Evolutionary conservation across 371 early-diverging fungal species (phyloP).

Genomic region (Mortierella sp.): DNA sequence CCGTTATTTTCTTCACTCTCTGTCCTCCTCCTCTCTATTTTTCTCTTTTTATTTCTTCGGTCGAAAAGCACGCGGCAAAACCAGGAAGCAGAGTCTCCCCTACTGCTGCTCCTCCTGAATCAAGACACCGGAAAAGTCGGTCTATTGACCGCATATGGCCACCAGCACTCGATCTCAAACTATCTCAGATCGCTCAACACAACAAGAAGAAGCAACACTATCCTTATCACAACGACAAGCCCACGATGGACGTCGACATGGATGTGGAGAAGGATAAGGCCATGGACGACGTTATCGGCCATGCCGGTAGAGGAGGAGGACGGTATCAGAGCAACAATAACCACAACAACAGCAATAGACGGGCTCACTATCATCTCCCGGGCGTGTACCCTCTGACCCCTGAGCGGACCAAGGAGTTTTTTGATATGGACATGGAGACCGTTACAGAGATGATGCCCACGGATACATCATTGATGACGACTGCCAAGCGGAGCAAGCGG

Average conservation of each 20-base stretch:
- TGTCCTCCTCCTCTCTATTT: background rate
- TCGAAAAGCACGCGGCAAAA: background rate
- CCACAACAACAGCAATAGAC: background rate
- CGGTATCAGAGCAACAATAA: background rate
- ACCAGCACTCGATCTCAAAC: slow-evolving; percentile 1
- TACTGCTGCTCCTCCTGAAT: background rate
- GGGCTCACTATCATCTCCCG: background rate
- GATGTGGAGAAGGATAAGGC: background rate
- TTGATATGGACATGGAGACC: background rate
- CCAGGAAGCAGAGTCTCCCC: background rate
- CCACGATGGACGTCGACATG: background rate
- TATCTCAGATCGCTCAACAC: background rate
- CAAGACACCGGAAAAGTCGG: background rate
- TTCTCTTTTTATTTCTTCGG: no score
- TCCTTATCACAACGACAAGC: background rate
- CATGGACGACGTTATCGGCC: background rate
- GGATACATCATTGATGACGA: background rate
- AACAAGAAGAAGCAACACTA: no score
- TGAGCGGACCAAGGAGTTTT: slow-evolving; percentile 11
- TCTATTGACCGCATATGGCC: slow-evolving; percentile 2
- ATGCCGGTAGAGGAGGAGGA: background rate
- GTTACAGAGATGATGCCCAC: background rate
- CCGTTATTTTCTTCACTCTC: background rate
- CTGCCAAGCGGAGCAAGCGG: background rate
- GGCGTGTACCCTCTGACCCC: background rate